Conservation (phyloP, 345 rosid genomes). For the Brassica napus region DNA sequence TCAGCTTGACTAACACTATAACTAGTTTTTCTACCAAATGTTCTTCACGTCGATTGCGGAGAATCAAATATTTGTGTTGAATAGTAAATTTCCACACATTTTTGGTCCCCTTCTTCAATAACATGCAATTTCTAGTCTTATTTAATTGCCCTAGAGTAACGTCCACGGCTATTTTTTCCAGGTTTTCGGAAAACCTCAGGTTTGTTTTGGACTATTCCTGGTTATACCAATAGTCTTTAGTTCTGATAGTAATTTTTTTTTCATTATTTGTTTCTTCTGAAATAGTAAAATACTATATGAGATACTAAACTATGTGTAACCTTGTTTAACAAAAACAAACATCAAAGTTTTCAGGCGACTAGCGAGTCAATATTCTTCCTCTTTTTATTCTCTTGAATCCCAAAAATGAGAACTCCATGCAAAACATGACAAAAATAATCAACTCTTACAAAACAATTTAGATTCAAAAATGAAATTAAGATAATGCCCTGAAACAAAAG, state of each 20-base stretch:
- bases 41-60: neutral
- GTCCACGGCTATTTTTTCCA: neutral
- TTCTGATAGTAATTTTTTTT: neutral
- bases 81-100: neutral
- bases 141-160: neutral
- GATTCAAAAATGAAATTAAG: neutral
- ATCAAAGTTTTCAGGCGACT: neutral
- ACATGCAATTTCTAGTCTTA: neutral
- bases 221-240: neutral
- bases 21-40: neutral
- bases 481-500: conserved; percentile 13
- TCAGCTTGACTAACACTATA: neutral
- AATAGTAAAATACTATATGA: neutral
- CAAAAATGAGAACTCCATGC: conserved; percentile 16
- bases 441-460: neutral
- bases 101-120: neutral
- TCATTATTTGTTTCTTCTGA: too few relatives aligned
- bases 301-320: neutral
- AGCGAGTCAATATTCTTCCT: neutral
- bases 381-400: conserved; percentile 12
- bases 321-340: neutral
- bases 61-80: neutral
- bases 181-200: neutral
- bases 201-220: neutral
- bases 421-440: conserved; percentile 3